These are phyloP conservation scores for Xylaria telfairii DNA, from an alignment of 495 filamentous ascomycete species.

Conservation along the genomic window DNA sequence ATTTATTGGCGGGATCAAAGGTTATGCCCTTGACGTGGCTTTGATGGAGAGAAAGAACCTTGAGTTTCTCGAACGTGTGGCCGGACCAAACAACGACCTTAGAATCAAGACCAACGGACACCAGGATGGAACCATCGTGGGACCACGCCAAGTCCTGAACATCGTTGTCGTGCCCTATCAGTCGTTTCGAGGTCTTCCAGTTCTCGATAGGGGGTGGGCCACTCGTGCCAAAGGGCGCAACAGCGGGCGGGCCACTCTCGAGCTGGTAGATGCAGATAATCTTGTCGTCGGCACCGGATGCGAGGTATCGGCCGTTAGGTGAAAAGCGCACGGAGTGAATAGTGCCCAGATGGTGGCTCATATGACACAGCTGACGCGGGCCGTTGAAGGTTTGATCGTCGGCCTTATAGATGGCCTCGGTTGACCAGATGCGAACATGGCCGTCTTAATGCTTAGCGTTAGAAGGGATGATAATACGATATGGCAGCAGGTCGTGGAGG, in stretches of 20 bases:
- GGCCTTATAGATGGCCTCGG: conserved; percentile 85
- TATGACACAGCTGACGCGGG: conserved; percentile 92
- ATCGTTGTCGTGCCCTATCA: conserved; percentile 98
- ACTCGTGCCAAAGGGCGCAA: conserved; percentile 69
- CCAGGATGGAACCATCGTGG: conserved; percentile 90
- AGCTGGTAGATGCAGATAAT: conserved; percentile 95
- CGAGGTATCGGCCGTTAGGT: conserved; percentile 88
- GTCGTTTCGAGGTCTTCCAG: conserved; percentile 89
- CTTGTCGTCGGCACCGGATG: conserved; percentile 97
- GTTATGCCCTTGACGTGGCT: conserved; percentile 98
- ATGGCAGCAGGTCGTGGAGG: background rate
- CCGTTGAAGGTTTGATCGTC: conserved; percentile 70
- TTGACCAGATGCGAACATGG: conserved; percentile 97
- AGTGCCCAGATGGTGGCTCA: conserved; percentile 97
- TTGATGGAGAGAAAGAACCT: conserved; percentile 86
- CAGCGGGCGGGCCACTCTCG: conserved; percentile 75
- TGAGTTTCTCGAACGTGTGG: conserved; percentile 96
- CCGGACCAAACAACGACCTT: conserved; percentile 99
- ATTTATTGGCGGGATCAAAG: conserved; percentile 98
- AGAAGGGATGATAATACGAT: background rate
- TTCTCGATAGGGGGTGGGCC: conserved; percentile 94
- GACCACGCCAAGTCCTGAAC: conserved; percentile 99
- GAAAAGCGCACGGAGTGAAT: conserved; percentile 97
- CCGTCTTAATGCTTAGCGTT: conserved; percentile 65
- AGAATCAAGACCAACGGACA: conserved; percentile 95